Base-by-base conservation (phyloP, 352 stramenopile species). In the Globisporangium camurandrum region DNA sequence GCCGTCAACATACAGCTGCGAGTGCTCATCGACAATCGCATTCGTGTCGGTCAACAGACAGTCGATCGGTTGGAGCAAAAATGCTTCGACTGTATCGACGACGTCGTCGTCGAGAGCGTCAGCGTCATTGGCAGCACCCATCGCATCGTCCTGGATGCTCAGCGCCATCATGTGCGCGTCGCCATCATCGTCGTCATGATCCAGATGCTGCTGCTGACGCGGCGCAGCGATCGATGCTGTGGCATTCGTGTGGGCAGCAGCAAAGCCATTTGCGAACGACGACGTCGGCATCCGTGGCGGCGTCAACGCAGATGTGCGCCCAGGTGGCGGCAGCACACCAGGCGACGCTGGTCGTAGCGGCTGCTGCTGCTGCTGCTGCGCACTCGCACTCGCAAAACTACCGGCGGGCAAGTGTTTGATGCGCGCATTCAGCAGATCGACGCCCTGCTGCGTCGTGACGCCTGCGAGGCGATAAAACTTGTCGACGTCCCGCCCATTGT, bases 381-480 rank as follows among this genome's bases (percentile, higher is more conserved):
- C 36, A 24, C 30, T 34, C 61, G 56, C 20, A 42, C 31, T 8
- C 33, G 33, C 1, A 64, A 53, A 11, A 46, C 20, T 46, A 56
- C 20, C 40, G 16, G 67, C 54, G 7, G 76, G 82, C 2, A 93
- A 54, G 52, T 88, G 81, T 54, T 91, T 92, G 19, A 94, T 70
- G 30, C 84, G 82, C 8, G 74, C 74, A 20, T 53, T 72, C 12
- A 94, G 46, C 31, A 94, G 59, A 51, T 95, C 84, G 40, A 90
- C 85, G 6, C 77, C 78, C 67, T 92, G 82, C 55, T 95, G 81
- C 20, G 60, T 83, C 9, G 65, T 86, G 9, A 94, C 76, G 3
- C 77, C 75, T 43, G 66, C 73, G 41, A 83, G 82, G 2, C 75
- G 72, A 53, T 84, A 89, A 53, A 93, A 95, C 46, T 77, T 82